Percentiles rank a stretch among this genome's conserved stretches.
Evolutionary conservation across 1,284 basidiomycete genomes (phyloP).

Genomic region (Melampsora americana): DNA sequence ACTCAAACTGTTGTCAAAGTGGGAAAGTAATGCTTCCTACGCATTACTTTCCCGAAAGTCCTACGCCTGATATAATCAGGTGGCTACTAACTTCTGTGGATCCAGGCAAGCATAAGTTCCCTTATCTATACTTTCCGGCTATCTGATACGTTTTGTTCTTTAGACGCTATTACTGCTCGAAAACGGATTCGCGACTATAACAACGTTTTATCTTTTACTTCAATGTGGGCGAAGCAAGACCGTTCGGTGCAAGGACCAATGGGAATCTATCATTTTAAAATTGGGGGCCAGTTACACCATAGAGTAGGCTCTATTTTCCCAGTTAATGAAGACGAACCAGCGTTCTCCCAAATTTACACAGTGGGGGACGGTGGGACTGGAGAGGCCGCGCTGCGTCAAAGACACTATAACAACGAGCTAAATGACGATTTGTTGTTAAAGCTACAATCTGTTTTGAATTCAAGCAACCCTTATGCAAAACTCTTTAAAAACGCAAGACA

Average conservation of each 20-base stretch:
- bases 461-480: conserved; percentile 10
- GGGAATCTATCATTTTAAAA: not conserved
- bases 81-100: too few species aligned
- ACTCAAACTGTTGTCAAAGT: too few species aligned
- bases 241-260: not conserved
- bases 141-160: too few species aligned
- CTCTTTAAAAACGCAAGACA: conserved; percentile 2
- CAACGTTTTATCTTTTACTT: conserved; percentile 3
- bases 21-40: too few species aligned
- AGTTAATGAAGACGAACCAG: too few species aligned
- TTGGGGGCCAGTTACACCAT: not conserved
- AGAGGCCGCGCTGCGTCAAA: not conserved
- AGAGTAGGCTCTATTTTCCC: conserved; percentile 9
- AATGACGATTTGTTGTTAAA: not conserved
- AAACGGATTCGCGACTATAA: not conserved
- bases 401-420: not conserved
- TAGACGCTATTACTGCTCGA: too few species aligned
- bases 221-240: not conserved
- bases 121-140: too few species aligned
- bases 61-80: too few species aligned
- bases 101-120: too few species aligned
- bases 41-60: too few species aligned
- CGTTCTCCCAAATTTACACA: conserved; percentile 12
- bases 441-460: not conserved
- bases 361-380: not conserved